Evolutionary conservation across 768 basidiomycete species (phyloP), one percentile per base, ranked within the genome.

Genomic region (Chalciporus sphaerocephalus): DNA sequence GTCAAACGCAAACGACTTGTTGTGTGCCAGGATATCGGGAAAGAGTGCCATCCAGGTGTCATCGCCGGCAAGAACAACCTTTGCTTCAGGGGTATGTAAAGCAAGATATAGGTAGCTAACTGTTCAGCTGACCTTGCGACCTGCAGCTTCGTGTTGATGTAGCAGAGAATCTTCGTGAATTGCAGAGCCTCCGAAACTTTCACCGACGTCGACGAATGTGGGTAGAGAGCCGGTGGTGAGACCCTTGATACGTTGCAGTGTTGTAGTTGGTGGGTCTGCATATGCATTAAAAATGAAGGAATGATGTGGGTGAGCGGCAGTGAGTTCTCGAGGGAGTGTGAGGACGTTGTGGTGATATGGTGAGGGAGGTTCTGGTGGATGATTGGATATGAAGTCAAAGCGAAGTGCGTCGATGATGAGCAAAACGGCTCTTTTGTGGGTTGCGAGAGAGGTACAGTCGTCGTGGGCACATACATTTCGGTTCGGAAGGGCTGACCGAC

Each of bases 41-140:
- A 93, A 99, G 11, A 94, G 78, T 1, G 83, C 78, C 66, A 87
- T 79, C 96, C 96, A 99, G 0, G 96, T 99, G 63, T 98, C 92
- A 58, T 98, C 95, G 0, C 96, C 95, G 83, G 91, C 91, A 62
- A 97, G 87, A 1, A 87, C 90, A 41, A 90, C 68, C 78, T 87
- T 71, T 47, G 59, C 59, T 56, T 67, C 46, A 48, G 25, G 44
- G 6, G 35, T 51, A 40, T 38, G 38, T 42, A 50, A 34, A 42
- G n/a, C 20, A 40, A 6, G 15, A n/a, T 21, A 11, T 17, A 15
- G 16, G 38, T 18, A 6, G 40, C 24, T 16, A 22, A 9, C 5
- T 17, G 25, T 20, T 17, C 17, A 46, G 33, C 49, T 58, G 54
- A 87, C 88, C 60, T 74, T 82, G 64, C 78, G 84, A 12, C 78